Evolutionary conservation across 2,329 filamentous ascomycete genomes (phyloP), one percentile per base, ranked within the genome.

Genomic region (Penicillium sp.): DNA sequence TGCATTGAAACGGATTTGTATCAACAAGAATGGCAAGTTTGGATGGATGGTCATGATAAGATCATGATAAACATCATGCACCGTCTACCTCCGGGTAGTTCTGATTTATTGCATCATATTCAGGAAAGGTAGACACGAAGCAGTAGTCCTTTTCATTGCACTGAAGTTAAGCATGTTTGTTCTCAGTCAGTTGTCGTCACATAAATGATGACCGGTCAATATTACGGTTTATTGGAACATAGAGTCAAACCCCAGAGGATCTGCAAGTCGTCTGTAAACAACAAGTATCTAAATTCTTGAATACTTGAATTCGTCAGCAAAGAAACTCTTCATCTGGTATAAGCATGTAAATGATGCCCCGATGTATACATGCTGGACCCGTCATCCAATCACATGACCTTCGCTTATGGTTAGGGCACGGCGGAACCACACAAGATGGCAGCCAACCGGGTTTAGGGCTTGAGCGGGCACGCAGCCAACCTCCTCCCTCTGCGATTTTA

Each of bases 401-500:
- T 75, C 73, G 75, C 75, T 76, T 76, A 69, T 63, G 66, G 65
- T 69, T 70, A 75, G 67, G 67, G 67, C 67, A 68, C 65, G 55
- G 65, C 66, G 65, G 66, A 68, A 68, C 66, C 67, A 69, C 67
- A 75, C 66, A 68, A 68, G 67, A 63, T 53, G 64, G 64, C 63
- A 67, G 62, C 70, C 64, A 70, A 72, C 70, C 71, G 71, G 72
- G 70, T 76, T 48, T 78, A 77, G 74, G 76, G 76, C 71, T 76
- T 73, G 66, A 66, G 68, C 73, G 73, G 70, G 66, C 68, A 69
- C 66, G 68, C 71, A 71, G 72, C 71, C 26, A 55, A 71, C 67
- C 70, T 74, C 75, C 73, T 70, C 70, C 70, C 67, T 73, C 69
- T 73, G 70, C 67, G 72, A 76, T 75, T 75, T 75, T 75, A 76